These are phyloP conservation scores for Talaromyces trachyspermus DNA, from an alignment of 495 filamentous ascomycete species.

Conservation along the genomic window DNA sequence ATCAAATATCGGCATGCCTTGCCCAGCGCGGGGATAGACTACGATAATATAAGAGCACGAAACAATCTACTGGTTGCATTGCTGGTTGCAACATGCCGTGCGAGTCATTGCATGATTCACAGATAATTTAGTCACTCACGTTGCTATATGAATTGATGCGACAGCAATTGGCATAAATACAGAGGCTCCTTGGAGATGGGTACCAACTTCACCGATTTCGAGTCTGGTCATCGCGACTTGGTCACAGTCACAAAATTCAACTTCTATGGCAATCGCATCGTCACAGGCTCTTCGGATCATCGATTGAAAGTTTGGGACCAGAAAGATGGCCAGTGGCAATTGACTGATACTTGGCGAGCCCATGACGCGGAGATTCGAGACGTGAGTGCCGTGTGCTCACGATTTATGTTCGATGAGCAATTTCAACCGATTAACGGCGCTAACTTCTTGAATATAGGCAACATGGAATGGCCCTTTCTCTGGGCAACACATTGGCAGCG, in stretches of 20 bases:
- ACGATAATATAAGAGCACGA: no score
- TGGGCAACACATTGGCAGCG: slow-evolving; percentile 56
- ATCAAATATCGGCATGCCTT: no score
- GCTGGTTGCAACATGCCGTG: not conserved
- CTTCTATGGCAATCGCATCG: slow-evolving; percentile 81
- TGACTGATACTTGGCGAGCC: slow-evolving; percentile 82
- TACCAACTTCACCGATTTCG: slow-evolving; percentile 56
- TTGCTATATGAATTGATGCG: slow-evolving; percentile 6
- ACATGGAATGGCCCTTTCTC: slow-evolving; percentile 68
- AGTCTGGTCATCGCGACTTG: slow-evolving; percentile 55
- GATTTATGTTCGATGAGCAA: no score
- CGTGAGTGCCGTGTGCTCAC: slow-evolving; percentile 42
- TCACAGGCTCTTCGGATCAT: slow-evolving; percentile 86
- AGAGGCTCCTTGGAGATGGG: no score
- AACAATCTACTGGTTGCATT: no score
- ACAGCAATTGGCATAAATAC: no score
- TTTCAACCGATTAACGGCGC: no score
- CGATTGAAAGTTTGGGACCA: slow-evolving; percentile 89
- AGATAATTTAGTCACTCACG: no score
- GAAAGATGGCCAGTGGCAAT: slow-evolving; percentile 66
- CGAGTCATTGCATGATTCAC: no score
- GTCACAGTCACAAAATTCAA: slow-evolving; percentile 52
- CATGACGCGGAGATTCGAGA: slow-evolving; percentile 89
- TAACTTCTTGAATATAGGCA: slow-evolving; percentile 39
- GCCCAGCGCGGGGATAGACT: no score